A percentile compares a stretch with the other conserved stretches of the same genome.
These are phyloP conservation scores for Fomes fomentarius DNA, from an alignment of 1,284 basidiomycete species.

Conservation along the genomic window DNA sequence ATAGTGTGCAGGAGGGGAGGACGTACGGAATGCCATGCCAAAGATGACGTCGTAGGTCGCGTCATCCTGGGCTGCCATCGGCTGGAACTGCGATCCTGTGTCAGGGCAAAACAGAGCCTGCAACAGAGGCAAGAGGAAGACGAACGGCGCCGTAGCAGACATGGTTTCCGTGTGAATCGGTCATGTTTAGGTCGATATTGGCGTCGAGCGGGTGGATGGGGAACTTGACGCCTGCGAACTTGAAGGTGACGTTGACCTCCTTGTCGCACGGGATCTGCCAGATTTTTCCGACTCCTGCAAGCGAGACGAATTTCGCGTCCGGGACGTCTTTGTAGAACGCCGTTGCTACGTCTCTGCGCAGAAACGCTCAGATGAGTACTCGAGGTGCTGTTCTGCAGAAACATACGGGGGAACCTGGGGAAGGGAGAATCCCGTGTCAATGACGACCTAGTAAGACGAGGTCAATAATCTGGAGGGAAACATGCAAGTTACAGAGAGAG, in stretches of 20 bases:
- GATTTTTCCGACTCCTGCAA: constrained; percentile 42
- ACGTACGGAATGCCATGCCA: constrained; percentile 39
- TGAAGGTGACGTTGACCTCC: constrained; percentile 62
- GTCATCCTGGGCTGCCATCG: constrained; percentile 20
- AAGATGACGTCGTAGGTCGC: constrained; percentile 34
- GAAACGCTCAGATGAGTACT: not conserved
- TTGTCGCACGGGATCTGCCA: constrained; percentile 59
- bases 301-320: constrained; percentile 47
- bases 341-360: constrained; percentile 46
- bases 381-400: not conserved
- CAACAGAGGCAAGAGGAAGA: not conserved
- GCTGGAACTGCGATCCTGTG: constrained; percentile 30
- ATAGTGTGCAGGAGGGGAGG: not conserved
- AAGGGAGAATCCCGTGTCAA: constrained; percentile 65
- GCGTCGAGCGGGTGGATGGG: constrained; percentile 63
- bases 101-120: not conserved
- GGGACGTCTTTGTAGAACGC: constrained; percentile 53
- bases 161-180: constrained; percentile 18
- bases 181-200: constrained; percentile 27
- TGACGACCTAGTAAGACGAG: constrained; percentile 33
- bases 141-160: constrained; percentile 31
- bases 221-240: constrained; percentile 50
- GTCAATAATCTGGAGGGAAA: not conserved
- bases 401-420: constrained; percentile 56
- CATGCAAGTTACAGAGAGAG: not conserved